Conservation (phyloP, 352 stramenopile genomes). For the Elongisporangium anandrum region DNA sequence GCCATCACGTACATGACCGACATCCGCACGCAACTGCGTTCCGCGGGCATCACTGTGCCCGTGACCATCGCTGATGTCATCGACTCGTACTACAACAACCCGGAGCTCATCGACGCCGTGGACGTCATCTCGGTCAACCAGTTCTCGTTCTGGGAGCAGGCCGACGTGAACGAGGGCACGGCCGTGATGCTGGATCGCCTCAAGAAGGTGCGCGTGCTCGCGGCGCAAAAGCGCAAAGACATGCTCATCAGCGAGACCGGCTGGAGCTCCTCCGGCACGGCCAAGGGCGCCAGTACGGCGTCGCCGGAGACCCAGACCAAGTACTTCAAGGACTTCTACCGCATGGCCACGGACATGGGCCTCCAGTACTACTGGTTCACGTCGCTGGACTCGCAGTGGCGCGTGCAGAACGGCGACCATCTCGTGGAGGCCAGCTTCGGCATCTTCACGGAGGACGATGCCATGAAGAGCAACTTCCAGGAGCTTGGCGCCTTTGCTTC, state of each 20-base stretch:
- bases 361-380: constrained; percentile 76
- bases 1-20: constrained; percentile 59
- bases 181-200: constrained; percentile 52
- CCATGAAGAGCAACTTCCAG: constrained; percentile 59
- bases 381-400: constrained; percentile 63
- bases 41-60: constrained; percentile 19
- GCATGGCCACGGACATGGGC: constrained; percentile 35
- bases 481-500: constrained; percentile 23
- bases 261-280: constrained; percentile 46
- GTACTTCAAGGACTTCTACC: constrained; percentile 72
- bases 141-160: constrained; percentile 72
- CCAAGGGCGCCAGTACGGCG: constrained; percentile 23
- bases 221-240: constrained; percentile 42
- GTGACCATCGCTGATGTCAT: constrained; percentile 71
- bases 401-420: constrained; percentile 32
- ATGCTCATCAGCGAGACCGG: constrained; percentile 65
- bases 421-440: constrained; percentile 67
- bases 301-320: constrained; percentile 48
- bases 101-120: constrained; percentile 46
- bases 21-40: constrained; percentile 41
- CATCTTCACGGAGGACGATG: constrained; percentile 40
- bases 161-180: constrained; percentile 37
- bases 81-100: constrained; percentile 64
- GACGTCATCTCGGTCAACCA: constrained; percentile 76
- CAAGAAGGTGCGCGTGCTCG: constrained; percentile 31